Percentiles rank a stretch among this genome's conserved stretches.
Evolutionary conservation across 2,329 filamentous ascomycete species (phyloP).

Genomic region (Calonectria pteridis): DNA sequence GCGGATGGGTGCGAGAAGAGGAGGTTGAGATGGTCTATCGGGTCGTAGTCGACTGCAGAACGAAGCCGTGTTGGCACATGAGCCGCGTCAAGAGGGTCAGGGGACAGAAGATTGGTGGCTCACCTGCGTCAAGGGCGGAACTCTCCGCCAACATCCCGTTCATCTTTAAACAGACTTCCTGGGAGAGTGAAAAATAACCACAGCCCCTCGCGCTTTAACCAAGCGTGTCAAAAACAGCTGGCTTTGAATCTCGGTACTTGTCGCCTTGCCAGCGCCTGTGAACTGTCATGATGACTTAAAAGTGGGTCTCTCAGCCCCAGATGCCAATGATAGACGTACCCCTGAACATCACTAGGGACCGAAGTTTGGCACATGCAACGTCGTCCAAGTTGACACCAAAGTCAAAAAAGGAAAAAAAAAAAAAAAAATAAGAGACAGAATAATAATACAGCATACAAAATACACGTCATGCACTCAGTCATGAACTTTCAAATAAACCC

Average conservation of each 20-base stretch:
- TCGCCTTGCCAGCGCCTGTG: conserved; percentile 43
- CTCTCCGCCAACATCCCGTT: conserved; percentile 53
- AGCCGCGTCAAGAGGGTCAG: conserved; percentile 28
- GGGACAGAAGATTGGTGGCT: conserved; percentile 29
- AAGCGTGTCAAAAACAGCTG: not conserved
- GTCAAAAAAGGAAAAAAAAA: not conserved
- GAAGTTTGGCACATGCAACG: not conserved
- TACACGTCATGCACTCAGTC: no score
- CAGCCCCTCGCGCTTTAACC: conserved; percentile 21
- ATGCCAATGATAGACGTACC: conserved; percentile 25
- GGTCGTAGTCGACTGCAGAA: conserved; percentile 80
- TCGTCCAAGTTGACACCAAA: not conserved
- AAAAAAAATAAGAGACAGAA: not conserved
- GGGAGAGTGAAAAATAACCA: not conserved
- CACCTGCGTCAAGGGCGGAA: conserved; percentile 60
- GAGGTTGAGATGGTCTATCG: conserved; percentile 91
- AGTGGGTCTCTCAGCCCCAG: conserved; percentile 33
- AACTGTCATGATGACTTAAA: conserved; percentile 44
- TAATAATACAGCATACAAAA: not conserved
- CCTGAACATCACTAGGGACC: conserved; percentile 18
- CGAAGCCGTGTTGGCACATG: conserved; percentile 32
- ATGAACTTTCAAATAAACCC: not conserved
- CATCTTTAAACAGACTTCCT: conserved; percentile 48
- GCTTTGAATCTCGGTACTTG: conserved; percentile 8
- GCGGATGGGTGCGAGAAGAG: conserved; percentile 93